Percentiles rank a stretch among this genome's conserved stretches.
phyloP scores from a whole-genome alignment of 495 filamentous ascomycete genomes.

The Penicillium waksmanii region DNA sequence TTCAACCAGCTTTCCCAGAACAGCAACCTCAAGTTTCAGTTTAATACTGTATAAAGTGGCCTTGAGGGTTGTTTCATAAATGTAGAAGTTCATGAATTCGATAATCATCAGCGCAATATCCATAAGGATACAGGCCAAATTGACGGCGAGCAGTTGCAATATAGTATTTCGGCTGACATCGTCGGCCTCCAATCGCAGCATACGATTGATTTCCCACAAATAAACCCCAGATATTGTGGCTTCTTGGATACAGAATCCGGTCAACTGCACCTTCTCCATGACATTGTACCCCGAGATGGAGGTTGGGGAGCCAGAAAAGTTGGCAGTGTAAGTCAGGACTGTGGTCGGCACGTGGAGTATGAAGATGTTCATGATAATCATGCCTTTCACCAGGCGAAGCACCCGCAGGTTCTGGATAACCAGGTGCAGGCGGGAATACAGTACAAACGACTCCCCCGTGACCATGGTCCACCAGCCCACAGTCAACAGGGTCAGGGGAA shows the following conservation, averaged over 20 bases:
- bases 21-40: conserved; percentile 35
- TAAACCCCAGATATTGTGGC: conserved; percentile 34
- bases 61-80: conserved; percentile 36
- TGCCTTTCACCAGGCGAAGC: conserved; percentile 32
- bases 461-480: conserved; percentile 47
- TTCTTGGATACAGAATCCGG: conserved; percentile 35
- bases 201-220: conserved; percentile 36
- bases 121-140: conserved; percentile 36
- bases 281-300: conserved; percentile 30
- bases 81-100: conserved; percentile 37
- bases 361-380: conserved; percentile 42
- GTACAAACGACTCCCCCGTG: conserved; percentile 44
- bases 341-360: conserved; percentile 41
- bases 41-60: conserved; percentile 36
- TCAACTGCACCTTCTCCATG: conserved; percentile 36
- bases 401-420: conserved; percentile 32
- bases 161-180: conserved; percentile 31
- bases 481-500: conserved; percentile 37
- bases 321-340: conserved; percentile 35
- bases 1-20: conserved; percentile 34
- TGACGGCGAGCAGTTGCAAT: conserved; percentile 34
- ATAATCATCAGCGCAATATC: conserved; percentile 36
- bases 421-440: conserved; percentile 46
- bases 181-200: conserved; percentile 30
- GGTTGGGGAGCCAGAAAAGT: conserved; percentile 20